phyloP scores from a whole-genome alignment of 1,284 basidiomycete species.

The Neonothopanus nambi region DNA sequence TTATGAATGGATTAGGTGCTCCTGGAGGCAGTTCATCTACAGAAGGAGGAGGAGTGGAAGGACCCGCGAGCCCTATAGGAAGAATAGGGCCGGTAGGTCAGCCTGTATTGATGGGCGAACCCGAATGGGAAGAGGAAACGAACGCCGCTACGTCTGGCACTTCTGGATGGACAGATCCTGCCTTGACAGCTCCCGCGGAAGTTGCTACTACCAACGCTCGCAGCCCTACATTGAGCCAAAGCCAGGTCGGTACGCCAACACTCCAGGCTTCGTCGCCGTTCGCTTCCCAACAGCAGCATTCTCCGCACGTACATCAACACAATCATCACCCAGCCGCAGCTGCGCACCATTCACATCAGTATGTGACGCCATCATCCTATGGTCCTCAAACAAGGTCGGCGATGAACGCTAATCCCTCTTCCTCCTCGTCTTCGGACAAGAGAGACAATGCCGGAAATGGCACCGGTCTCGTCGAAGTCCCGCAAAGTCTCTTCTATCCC shows the following conservation, averaged over 20 bases:
- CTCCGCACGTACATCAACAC: conserved; percentile 4
- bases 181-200: too few relatives aligned
- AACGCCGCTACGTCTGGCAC: conserved; percentile 18
- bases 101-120: conserved; percentile 62
- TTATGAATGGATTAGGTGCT: conserved; percentile 1
- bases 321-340: conserved; percentile 2
- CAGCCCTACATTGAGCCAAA: conserved; percentile 27
- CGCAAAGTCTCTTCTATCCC: conserved; percentile 68
- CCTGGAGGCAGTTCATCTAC: not conserved
- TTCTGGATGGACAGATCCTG: not conserved
- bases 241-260: conserved; percentile 49
- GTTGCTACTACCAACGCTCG: not conserved
- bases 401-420: conserved; percentile 31
- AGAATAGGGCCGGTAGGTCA: conserved; percentile 47
- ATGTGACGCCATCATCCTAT: conserved; percentile 26
- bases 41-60: not conserved
- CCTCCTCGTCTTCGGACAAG: conserved; percentile 33
- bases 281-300: too few relatives aligned
- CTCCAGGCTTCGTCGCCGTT: conserved; percentile 24
- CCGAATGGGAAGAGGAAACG: conserved; percentile 64
- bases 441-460: not conserved
- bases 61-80: conserved; percentile 1
- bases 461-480: conserved; percentile 58
- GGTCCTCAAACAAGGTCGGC: conserved; percentile 35
- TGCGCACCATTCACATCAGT: too few relatives aligned